Conservation (phyloP, 2,329 filamentous ascomycete genomes). For the Fusarium musae region DNA sequence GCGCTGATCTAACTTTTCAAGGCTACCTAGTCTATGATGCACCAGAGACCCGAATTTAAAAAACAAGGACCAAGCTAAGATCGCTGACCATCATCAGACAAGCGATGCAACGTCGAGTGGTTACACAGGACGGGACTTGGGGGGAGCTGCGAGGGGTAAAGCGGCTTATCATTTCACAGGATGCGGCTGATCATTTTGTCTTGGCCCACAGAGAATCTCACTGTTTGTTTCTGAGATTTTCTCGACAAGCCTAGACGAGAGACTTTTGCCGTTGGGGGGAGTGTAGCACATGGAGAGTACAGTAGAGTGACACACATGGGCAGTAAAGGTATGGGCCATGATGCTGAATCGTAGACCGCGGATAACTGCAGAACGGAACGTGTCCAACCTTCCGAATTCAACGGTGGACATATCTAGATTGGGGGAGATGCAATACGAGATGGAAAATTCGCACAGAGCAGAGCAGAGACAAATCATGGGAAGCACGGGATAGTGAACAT, state of each 20-base stretch:
- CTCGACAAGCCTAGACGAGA: not conserved
- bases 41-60: not conserved
- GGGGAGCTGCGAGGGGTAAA: constrained; percentile 32
- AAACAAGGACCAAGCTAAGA: not conserved
- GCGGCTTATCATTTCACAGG: constrained; percentile 9
- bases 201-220: constrained; percentile 1
- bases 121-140: constrained; percentile 35
- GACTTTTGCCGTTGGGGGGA: not conserved
- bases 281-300: not conserved
- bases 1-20: not conserved
- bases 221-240: not conserved
- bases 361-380: not conserved
- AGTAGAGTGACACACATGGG: not conserved
- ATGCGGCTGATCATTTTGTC: constrained; percentile 13
- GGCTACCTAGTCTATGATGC: not conserved
- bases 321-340: not conserved
- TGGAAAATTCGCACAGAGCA: not conserved
- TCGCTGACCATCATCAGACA: not conserved
- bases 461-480: not conserved
- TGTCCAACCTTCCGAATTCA: constrained; percentile 6
- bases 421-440: not conserved
- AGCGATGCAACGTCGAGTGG: constrained; percentile 13
- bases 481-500: not conserved
- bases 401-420: not conserved
- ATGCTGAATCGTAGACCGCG: constrained; percentile 5